A percentile compares a stretch with the other conserved stretches of the same genome.
phyloP scores from a whole-genome alignment of 345 rosid genomes.

The Bruguiera sexangula region DNA sequence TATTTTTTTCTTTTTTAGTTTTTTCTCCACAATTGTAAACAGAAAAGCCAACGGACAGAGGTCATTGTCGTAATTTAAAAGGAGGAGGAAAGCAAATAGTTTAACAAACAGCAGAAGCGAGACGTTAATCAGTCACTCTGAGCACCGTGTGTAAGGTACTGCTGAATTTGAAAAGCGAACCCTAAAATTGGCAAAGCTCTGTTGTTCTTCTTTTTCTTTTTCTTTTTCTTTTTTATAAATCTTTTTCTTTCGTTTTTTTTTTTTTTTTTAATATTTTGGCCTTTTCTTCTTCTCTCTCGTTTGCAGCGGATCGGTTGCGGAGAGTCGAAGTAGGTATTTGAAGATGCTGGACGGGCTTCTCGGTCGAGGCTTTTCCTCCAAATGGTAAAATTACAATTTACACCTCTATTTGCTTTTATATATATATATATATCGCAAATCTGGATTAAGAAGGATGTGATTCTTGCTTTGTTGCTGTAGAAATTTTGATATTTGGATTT shows the following conservation, averaged over 20 bases:
- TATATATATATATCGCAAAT: not conserved
- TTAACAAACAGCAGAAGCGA: not conserved
- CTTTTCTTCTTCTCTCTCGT: not conserved
- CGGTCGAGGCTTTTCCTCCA: constrained; percentile 75
- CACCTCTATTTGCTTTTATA: not conserved
- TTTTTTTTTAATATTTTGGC: no score
- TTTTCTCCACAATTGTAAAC: not conserved
- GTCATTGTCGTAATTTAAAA: constrained; percentile 16
- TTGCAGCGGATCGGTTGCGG: not conserved
- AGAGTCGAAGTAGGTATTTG: constrained; percentile 9
- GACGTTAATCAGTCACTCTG: no score
- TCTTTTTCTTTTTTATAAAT: no score
- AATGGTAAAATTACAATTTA: constrained; percentile 43
- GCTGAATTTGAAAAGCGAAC: no score
- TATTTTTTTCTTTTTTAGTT: no score
- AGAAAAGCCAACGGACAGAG: not conserved
- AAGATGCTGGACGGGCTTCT: constrained; percentile 84
- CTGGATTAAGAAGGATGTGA: not conserved
- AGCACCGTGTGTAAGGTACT: no score
- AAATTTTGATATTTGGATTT: constrained; percentile 6
- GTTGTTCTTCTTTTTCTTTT: no score
- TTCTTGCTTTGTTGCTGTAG: not conserved
- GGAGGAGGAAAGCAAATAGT: not conserved
- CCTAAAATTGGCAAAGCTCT: no score
- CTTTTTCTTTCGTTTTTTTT: no score